A percentile compares a stretch with the other conserved stretches of the same genome.
Conservation (phyloP, 257 asterid species). For the Nicotiana attenuata region DNA sequence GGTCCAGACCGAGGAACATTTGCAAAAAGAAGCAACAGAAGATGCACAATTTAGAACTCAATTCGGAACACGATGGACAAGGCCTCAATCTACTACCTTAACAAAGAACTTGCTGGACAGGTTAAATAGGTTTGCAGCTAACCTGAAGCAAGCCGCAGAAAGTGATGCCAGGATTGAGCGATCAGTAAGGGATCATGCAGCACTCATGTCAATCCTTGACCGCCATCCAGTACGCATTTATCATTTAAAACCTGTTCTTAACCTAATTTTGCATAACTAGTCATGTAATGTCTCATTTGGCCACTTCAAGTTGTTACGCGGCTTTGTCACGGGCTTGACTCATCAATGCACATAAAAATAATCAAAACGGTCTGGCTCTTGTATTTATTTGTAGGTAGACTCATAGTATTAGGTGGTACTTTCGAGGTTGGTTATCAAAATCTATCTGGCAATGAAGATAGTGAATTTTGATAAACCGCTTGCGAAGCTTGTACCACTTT, state of each 20-base stretch:
- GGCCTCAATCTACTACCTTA: slow-evolving; percentile 93
- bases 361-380: neutral
- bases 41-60: slow-evolving; percentile 92
- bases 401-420: neutral
- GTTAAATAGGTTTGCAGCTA: slow-evolving; percentile 80
- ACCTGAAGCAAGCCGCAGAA: slow-evolving; percentile 94
- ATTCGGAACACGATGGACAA: slow-evolving; percentile 91
- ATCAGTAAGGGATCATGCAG: slow-evolving; percentile 82
- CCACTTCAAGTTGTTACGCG: neutral
- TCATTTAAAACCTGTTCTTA: neutral
- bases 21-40: slow-evolving; percentile 88
- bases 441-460: neutral
- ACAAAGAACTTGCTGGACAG: slow-evolving; percentile 85
- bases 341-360: neutral
- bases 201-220: slow-evolving; percentile 88
- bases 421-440: neutral
- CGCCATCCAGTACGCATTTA: slow-evolving; percentile 67
- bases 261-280: neutral
- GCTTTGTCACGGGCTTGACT: neutral
- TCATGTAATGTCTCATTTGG: neutral
- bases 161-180: slow-evolving; percentile 95
- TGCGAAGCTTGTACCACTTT: neutral
- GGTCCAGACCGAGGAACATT: slow-evolving; percentile 83
- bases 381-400: slow-evolving; percentile 7
- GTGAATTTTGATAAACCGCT: neutral